Evolutionary conservation across 2,329 filamentous ascomycete genomes (phyloP), one percentile per base, ranked within the genome.

Genomic region (Ceratocystis lukuohia): DNA sequence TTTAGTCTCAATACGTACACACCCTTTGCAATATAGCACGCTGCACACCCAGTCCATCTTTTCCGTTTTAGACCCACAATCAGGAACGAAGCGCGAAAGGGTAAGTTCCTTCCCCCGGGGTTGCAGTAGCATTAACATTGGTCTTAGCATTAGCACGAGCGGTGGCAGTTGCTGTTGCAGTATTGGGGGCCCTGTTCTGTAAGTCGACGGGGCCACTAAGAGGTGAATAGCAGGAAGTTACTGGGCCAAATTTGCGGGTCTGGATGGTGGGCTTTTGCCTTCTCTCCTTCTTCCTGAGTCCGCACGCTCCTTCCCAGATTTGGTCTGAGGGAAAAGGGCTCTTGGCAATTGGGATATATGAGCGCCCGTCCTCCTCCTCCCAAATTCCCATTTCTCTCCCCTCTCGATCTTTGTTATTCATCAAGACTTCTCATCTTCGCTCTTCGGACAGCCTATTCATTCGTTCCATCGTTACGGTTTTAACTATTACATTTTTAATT

Each of bases 401-500:
- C 6, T 57, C 28, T 33, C n/a, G 53, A 10, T 20, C 28, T 57
- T 15, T 20, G 12, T 30, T 57, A 25, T 17, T 30, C 53, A 53
- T 8, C 2, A 25, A 20, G 48, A 53, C 48, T 57, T 28, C 30
- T 30, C 25, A 10, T 33, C 53, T 30, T 30, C 25, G 12, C 53
- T 57, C 53, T 22, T 25, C 20, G 5, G 20, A 53, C 48, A 53
- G 48, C 20, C 20, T 25, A 8, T 53, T 57, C 53, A 57, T 57
- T 57, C 53, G 53, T 57, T 57, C 53, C 53, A 33, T 57, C 3
- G 53, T 57, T 57, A 57, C 53, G 53, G 53, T 57, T 57, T 53
- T 28, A 20, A 53, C 48, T 53, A 53, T 62, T 28, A 37, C 2
- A 48, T 62, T 44, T 56, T 64, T 64, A 20, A 50, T 53, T 15